Evolutionary conservation across 176 grass and related monocot genomes (phyloP), one percentile per base, ranked within the genome.

Genomic region (Urochloa ruziziensis): DNA sequence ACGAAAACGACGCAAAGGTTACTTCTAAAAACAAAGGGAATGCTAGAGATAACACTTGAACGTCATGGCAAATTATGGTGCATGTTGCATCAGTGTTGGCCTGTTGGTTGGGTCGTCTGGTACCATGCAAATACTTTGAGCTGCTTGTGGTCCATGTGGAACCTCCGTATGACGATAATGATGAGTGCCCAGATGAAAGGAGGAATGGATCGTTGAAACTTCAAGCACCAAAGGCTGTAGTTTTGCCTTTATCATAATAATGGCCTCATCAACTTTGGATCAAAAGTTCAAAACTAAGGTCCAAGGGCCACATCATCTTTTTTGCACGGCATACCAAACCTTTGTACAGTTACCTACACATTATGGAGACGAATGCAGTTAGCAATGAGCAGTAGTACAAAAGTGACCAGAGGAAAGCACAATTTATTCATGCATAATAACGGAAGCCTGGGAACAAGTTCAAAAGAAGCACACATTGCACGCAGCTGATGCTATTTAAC

Each of bases 181-280:
- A 21, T 36, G 33, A 66, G 32, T 37, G 30, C 30, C 29, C 10
- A 23, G 13, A 69, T 40, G 23, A 16, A 75, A 81, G 23, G 51
- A 37, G 15, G 14, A 74, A 83, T 0, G 5, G n/a, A 53, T 46
- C 27, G 4, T 47, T 62, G 58, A 62, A 77, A 42, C 35, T 7
- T 11, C 14, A 37, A 74, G 21, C 69, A 75, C 7, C 15, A 23
- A 58, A 61, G 65, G 40, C 11, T 84, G 40, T 30, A 62, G 5
- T 46, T 17, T 70, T 30, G 23, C 32, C 58, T 73, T 48, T 78
- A 65, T 66, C 19, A 80, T 57, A 27, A 80, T 57, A 27, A 73
- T 80, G 65, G 9, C 18, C 29, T 72, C 75, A 80, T 49, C 11
- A 51, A 46, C 44, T 19, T 15, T 42, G 35, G 27, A 12, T 52